Conservation (phyloP, 2,329 filamentous ascomycete species). For the Phoma sp. region DNA sequence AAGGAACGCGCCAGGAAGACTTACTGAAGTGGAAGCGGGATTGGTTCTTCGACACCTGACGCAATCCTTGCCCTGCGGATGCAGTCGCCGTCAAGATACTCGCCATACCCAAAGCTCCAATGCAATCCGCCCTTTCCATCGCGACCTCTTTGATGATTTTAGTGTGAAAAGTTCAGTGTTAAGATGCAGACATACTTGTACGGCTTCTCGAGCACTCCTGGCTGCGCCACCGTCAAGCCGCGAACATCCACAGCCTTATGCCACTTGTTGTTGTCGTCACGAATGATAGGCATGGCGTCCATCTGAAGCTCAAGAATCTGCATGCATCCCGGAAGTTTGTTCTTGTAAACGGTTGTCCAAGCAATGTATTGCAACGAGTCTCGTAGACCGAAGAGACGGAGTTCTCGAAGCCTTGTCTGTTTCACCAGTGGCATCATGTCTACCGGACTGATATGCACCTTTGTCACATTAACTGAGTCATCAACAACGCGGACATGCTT, state of each 20-base stretch:
- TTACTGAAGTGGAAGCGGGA: slow-evolving; percentile 30
- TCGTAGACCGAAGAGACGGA: slow-evolving; percentile 37
- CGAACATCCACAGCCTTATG: slow-evolving; percentile 28
- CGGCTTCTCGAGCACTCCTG: slow-evolving; percentile 20
- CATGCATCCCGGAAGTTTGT: slow-evolving; percentile 26
- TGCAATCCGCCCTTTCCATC: slow-evolving; percentile 40
- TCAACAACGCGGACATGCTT: slow-evolving; percentile 27
- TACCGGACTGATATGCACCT: slow-evolving; percentile 28
- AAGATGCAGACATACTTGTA: slow-evolving; percentile 28
- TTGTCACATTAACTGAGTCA: slow-evolving; percentile 15
- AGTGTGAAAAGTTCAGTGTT: background rate
- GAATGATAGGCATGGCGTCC: slow-evolving; percentile 33
- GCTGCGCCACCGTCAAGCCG: slow-evolving; percentile 27
- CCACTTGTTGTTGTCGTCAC: slow-evolving; percentile 26
- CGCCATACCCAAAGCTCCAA: slow-evolving; percentile 36
- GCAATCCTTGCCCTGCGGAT: slow-evolving; percentile 43
- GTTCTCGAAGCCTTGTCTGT: slow-evolving; percentile 33
- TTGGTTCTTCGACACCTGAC: slow-evolving; percentile 27
- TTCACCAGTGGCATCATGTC: slow-evolving; percentile 34
- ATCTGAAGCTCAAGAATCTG: slow-evolving; percentile 36
- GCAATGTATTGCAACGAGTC: slow-evolving; percentile 36
- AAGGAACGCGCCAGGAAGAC: background rate
- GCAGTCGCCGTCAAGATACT: slow-evolving; percentile 41
- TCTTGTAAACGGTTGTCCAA: slow-evolving; percentile 42
- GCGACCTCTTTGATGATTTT: slow-evolving; percentile 24